Conservation (phyloP, 495 filamentous ascomycete genomes). For the Aspergillus diversus region DNA sequence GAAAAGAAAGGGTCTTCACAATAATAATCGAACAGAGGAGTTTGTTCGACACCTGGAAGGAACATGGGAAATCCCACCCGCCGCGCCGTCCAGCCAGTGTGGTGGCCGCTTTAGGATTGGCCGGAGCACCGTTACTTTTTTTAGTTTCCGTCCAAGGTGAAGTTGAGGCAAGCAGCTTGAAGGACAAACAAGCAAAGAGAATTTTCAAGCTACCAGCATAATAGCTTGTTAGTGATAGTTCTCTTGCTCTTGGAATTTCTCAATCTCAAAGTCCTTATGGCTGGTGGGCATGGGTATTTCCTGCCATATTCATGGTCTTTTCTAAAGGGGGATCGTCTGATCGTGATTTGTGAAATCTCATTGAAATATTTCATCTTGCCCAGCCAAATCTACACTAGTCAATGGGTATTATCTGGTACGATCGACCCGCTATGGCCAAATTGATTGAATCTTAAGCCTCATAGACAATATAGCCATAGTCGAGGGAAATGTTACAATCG, state of each 20-base stretch:
- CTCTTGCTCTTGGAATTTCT: not conserved
- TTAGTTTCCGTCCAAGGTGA: slow-evolving; percentile 5
- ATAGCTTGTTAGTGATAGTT: not conserved
- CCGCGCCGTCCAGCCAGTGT: slow-evolving; percentile 22
- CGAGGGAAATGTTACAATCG: no score
- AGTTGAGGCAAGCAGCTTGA: not conserved
- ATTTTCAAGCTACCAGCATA: not conserved
- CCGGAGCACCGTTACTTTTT: slow-evolving; percentile 21
- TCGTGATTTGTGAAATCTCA: not conserved
- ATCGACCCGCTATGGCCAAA: not conserved
- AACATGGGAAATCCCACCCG: slow-evolving; percentile 20
- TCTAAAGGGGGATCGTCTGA: not conserved
- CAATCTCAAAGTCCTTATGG: not conserved
- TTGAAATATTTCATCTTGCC: slow-evolving; percentile 2
- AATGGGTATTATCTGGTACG: slow-evolving; percentile 6
- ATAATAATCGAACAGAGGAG: not conserved
- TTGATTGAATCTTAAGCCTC: not conserved
- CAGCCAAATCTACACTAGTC: not conserved
- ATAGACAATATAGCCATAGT: no score
- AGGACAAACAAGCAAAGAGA: not conserved
- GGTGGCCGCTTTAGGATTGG: slow-evolving; percentile 23
- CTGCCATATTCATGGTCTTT: not conserved
- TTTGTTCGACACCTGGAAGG: slow-evolving; percentile 22
- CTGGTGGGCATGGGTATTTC: not conserved
- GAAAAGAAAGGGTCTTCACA: slow-evolving; percentile 10